These are phyloP conservation scores for Nematocida ausubeli DNA, from an alignment of 371 early-diverging fungal species.

Conservation along the genomic window DNA sequence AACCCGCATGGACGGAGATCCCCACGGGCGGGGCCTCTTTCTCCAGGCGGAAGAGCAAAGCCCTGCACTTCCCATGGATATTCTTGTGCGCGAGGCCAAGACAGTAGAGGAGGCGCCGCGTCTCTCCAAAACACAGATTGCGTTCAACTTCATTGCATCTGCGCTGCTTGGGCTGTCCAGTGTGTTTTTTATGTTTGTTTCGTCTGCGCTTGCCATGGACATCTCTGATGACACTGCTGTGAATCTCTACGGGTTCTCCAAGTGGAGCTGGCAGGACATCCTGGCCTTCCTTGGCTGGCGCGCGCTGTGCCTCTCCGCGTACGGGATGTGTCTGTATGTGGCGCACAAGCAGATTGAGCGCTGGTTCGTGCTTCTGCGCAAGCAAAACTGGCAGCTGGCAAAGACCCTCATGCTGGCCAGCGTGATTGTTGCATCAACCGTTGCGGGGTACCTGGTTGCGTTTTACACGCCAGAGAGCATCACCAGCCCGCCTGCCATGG, in stretches of 20 bases:
- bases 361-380: not conserved
- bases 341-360: constrained; percentile 9
- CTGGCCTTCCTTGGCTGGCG: constrained; percentile 1
- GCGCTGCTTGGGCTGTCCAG: not conserved
- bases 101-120: not conserved
- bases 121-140: constrained; percentile 1
- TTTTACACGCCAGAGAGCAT: not conserved
- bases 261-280: not conserved
- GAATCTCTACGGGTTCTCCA: not conserved
- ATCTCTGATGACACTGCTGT: not conserved
- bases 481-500: not conserved
- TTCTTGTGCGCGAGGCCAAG: not conserved
- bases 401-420: not conserved
- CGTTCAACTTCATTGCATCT: not conserved
- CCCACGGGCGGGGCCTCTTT: not conserved
- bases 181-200: constrained; percentile 18
- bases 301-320: not conserved
- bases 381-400: too few relatives aligned
- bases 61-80: not conserved
- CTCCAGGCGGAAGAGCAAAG: not conserved
- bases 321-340: not conserved
- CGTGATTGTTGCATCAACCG: not conserved
- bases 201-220: not conserved
- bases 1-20: not conserved
- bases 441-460: not conserved